phyloP scores from a whole-genome alignment of 179 eudicot species.

The Nepenthes alata region DNA sequence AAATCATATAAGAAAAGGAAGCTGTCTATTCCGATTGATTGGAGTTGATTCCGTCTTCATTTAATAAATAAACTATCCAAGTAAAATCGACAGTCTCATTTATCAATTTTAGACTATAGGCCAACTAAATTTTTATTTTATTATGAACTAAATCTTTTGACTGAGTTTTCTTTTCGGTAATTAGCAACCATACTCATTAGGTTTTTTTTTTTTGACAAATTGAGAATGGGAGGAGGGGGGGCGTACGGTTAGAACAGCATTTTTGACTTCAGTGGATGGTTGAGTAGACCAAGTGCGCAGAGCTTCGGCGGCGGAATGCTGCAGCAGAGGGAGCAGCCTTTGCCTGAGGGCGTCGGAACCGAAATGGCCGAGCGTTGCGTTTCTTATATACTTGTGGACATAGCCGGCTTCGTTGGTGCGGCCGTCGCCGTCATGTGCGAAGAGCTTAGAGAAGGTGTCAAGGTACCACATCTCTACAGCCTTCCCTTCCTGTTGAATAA shows the following conservation, averaged over 20 bases:
- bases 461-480: conserved; percentile 47
- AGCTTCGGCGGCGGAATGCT: conserved; percentile 17
- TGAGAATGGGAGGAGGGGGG: background rate
- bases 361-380: conserved; percentile 31
- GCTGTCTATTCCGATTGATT: no score
- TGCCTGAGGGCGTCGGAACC: conserved; percentile 36
- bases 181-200: no score
- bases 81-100: no score
- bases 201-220: no score
- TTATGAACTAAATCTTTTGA: no score
- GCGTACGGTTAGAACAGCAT: conserved; percentile 31
- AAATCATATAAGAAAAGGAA: no score
- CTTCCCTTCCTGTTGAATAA: conserved; percentile 51
- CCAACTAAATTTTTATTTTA: no score
- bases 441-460: conserved; percentile 34
- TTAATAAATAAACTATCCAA: no score
- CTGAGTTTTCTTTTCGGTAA: no score
- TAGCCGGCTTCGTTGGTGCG: conserved; percentile 34
- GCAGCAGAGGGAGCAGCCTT: conserved; percentile 28
- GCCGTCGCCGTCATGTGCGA: conserved; percentile 30
- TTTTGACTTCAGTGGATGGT: conserved; percentile 35
- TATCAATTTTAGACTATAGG: no score
- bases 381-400: conserved; percentile 37
- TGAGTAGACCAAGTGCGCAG: conserved; percentile 29
- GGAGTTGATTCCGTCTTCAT: no score